Evolutionary conservation across 768 basidiomycete species (phyloP), one percentile per base, ranked within the genome.

Genomic region (Trametes villosa): DNA sequence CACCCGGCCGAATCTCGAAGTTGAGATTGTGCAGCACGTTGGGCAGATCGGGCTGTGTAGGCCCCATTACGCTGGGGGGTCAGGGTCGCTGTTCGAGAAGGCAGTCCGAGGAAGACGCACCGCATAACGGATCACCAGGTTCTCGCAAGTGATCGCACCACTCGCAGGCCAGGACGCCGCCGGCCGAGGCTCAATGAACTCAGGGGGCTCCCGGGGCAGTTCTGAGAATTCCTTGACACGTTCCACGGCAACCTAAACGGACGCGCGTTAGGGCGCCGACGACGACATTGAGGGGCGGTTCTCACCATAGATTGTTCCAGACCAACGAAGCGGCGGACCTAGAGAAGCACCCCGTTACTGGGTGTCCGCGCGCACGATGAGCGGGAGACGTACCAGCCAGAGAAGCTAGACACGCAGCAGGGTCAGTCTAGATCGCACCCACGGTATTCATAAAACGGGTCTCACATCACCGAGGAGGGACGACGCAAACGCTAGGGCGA

Each of bases 171-270:
- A 97, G 31, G 84, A 79, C 6, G 83, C 75, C 0, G 86, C 79
- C 5, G 95, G 94, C n/a, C 93, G 78, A 4, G 92, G 93, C 59
- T 97, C 93, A 42, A 92, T 72, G 68, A 89, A 92, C 71, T 98
- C 95, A 1, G 93, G 80, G 9, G 88, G 82, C 76, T 98, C 95
- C 27, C 82, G 82, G 41, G 78, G 72, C 29, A 95, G 74, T 64
- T 94, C 91, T 4, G 93, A 89, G 71, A 90, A 96, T 75, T 96
- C 95, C 70, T 94, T 94, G 72, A 96, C 85, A 52, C 95, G 88
- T 72, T 96, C 94, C 34, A 94, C 76, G 31, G 91, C 88, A 65
- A 93, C 89, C 89, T 91, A 57, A 55, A 17, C 48, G 30, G 38
- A 17, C 55, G 38, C 57, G 63, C 64, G 53, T 20, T 9, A 49